Evolutionary conservation across 2,329 filamentous ascomycete species (phyloP), one percentile per base, ranked within the genome.

Genomic region (Xylariomycetidae sp.): DNA sequence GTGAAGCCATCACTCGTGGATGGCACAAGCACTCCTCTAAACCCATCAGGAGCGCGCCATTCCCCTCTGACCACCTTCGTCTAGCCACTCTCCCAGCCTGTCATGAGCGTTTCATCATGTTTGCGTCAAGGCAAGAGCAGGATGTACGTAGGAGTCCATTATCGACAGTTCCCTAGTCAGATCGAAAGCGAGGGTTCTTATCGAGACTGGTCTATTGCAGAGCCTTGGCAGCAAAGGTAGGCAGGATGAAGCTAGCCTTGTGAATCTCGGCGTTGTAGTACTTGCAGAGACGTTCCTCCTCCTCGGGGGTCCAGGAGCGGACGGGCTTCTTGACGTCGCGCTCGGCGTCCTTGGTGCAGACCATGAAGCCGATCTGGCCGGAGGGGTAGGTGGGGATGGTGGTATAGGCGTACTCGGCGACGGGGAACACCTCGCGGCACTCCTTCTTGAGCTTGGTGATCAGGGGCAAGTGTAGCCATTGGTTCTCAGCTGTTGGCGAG

Each of bases 311-410:
- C 82, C 88, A 94, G 53, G 67, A 72, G 57, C 92, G 83, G 43
- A 95, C 58, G 34, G 92, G 92, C 65, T 81, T 85, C 64, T 76
- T 86, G 59, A 96, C 76, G 66, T 98, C 76, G 62, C 81, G 78
- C 58, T 67, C 79, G 60, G 79, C 70, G 60, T 96, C 90, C 79
- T 98, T 96, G 82, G 76, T 85, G 81, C 92, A 96, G 59, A 98
- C 86, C 89, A 98, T 95, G 82, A 98, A 98, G 60, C 92, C 92
- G 57, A 98, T 98, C 73, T 98, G 92, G 60, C 92, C 92, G 37
- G 87, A 94, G 48, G 92, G 92, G 74, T 98, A 98, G 59, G 92
- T 98, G 39, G 92, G 92, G 65, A 98, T 98, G 55, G 90, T 96
- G 57, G 90, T 96, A 78, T 95, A 98, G 53, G 85, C 92, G 70